These are phyloP conservation scores for Verticillium alfalfae DNA, from an alignment of 2,329 filamentous ascomycete genomes.

Conservation along the genomic window DNA sequence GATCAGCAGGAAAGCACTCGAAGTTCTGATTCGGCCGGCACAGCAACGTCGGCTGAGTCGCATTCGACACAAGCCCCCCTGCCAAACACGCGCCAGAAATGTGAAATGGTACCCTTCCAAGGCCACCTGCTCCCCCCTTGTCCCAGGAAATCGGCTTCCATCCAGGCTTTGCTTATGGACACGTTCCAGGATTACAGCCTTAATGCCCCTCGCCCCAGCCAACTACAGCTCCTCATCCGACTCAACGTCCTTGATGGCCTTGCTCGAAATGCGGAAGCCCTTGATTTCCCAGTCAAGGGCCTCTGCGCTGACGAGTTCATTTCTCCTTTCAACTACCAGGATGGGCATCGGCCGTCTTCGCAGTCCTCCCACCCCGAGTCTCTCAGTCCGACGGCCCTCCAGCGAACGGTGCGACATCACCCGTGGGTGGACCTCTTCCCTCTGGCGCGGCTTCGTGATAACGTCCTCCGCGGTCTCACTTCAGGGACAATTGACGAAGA, in stretches of 20 bases:
- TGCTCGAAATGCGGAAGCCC: conserved; percentile 3
- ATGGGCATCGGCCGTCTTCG: conserved; percentile 2
- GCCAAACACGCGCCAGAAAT: neutral
- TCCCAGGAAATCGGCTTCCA: neutral
- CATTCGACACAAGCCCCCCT: too few relatives aligned
- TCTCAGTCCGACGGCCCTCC: conserved; percentile 22
- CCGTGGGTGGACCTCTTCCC: conserved; percentile 31
- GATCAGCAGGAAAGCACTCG: neutral
- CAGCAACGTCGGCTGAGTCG: too few relatives aligned
- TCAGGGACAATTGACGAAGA: conserved; percentile 12
- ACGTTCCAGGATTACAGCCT: conserved; percentile 2
- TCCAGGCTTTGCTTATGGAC: neutral
- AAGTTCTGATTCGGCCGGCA: neutral
- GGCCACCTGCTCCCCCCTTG: neutral
- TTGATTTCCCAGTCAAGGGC: conserved; percentile 6
- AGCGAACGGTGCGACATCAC: conserved; percentile 21
- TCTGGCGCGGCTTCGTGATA: conserved; percentile 25
- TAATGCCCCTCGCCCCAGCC: conserved; percentile 2
- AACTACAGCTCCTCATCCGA: conserved; percentile 5
- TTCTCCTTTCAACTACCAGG: conserved; percentile 2
- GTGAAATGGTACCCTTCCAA: neutral
- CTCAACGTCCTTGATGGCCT: conserved; percentile 11
- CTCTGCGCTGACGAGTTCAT: conserved; percentile 10
- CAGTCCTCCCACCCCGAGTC: neutral
- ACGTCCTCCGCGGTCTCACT: conserved; percentile 15